Evolutionary conservation across 352 stramenopile species (phyloP).

Genomic region (Phytophthora foliorum): DNA sequence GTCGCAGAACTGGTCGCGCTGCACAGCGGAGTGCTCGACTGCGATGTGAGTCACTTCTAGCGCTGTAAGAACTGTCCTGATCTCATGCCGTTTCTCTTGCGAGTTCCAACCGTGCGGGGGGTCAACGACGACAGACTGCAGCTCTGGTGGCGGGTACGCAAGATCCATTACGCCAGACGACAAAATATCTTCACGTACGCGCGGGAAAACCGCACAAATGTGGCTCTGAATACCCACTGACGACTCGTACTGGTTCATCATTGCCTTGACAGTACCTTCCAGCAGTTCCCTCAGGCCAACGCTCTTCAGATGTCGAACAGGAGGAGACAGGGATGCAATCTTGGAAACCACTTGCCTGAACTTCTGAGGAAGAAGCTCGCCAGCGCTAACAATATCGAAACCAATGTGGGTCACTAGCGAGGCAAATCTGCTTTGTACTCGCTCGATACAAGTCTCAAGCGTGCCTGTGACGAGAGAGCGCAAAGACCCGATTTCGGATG

Average conservation of each 20-base stretch:
- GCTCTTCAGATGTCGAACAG: conserved; percentile 32
- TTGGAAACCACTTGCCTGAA: conserved; percentile 45
- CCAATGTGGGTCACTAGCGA: conserved; percentile 31
- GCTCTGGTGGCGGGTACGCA: conserved; percentile 50
- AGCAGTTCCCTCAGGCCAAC: conserved; percentile 57
- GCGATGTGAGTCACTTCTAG: conserved; percentile 43
- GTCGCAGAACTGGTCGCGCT: conserved; percentile 53
- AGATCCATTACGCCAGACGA: conserved; percentile 43
- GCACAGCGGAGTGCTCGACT: conserved; percentile 26
- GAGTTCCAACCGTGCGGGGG: conserved; percentile 52
- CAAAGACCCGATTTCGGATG: conserved; percentile 34
- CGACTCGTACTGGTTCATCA: conserved; percentile 45
- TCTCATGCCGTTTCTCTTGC: conserved; percentile 36
- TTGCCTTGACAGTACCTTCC: conserved; percentile 40
- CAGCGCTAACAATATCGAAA: conserved; percentile 37
- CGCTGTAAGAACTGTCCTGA: conserved; percentile 38
- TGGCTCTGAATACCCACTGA: conserved; percentile 39
- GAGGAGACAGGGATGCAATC: conserved; percentile 33
- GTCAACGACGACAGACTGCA: conserved; percentile 46
- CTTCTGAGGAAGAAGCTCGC: conserved; percentile 26
- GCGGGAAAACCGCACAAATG: conserved; percentile 33
- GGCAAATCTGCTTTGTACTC: conserved; percentile 33
- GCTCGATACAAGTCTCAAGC: conserved; percentile 43
- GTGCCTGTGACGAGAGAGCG: conserved; percentile 23
- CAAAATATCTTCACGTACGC: conserved; percentile 44